Evolutionary conservation across 805 yeast species (phyloP).

Genomic region (Nakazawaea wickerhamii): DNA sequence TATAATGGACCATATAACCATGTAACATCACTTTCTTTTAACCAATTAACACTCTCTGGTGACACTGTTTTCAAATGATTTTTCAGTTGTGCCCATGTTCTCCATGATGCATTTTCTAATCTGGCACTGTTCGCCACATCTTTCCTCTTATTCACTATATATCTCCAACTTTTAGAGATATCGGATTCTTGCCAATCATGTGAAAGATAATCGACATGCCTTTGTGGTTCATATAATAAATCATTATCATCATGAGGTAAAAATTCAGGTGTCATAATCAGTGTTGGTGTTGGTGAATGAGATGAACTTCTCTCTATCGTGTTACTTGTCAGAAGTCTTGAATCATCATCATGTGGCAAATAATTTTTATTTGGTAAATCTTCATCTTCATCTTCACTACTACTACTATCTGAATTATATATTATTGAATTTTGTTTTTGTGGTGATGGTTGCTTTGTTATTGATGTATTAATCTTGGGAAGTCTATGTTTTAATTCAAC

Average conservation of each 20-base stretch:
- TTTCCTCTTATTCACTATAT: conserved; percentile 74
- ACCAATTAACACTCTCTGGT: conserved; percentile 93
- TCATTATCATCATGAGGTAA: conserved; percentile 83
- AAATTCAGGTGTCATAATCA: conserved; percentile 16
- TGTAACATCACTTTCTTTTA: conserved; percentile 93
- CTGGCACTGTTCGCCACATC: conserved; percentile 81
- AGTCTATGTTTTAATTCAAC: conserved; percentile 3
- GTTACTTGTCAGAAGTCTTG: background rate
- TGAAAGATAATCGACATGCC: conserved; percentile 91
- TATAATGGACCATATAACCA: conserved; percentile 95
- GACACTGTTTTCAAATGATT: conserved; percentile 69
- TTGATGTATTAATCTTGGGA: conserved; percentile 7
- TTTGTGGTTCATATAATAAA: conserved; percentile 71
- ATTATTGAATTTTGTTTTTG: conserved; percentile 6
- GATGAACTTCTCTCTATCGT: background rate
- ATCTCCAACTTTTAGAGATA: conserved; percentile 93
- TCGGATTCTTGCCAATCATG: conserved; percentile 96
- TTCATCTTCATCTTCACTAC: conserved; percentile 2
- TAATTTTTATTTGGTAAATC: conserved; percentile 2
- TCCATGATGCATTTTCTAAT: conserved; percentile 85
- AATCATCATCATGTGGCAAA: background rate
- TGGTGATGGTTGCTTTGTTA: background rate
- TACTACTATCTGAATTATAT: conserved; percentile 11
- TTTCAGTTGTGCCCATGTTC: conserved; percentile 93
- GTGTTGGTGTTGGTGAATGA: conserved; percentile 4